A percentile compares a stretch with the other conserved stretches of the same genome.
Conservation (phyloP, 2,329 filamentous ascomycete genomes). For the Talaromyces rugulosus region DNA sequence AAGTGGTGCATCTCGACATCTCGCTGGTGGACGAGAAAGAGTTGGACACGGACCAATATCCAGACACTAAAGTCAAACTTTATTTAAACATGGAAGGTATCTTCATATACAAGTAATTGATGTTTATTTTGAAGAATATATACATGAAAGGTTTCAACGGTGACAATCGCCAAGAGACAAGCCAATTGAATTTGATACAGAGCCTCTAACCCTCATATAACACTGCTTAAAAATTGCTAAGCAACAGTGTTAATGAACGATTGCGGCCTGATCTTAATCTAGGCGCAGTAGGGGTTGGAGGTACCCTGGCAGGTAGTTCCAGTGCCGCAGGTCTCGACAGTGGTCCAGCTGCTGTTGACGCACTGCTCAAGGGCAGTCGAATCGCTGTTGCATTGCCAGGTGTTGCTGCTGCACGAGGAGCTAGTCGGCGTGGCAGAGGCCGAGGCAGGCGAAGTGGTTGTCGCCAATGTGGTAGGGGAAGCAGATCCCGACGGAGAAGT, state of each 20-base stretch:
- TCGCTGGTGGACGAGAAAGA: neutral
- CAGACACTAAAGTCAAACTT: too few relatives aligned
- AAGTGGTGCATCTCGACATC: neutral
- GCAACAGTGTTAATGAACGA: neutral
- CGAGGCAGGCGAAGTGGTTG: neutral
- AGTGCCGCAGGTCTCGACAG: neutral
- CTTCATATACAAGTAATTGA: too few relatives aligned
- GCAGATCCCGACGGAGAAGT: neutral
- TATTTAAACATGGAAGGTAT: too few relatives aligned
- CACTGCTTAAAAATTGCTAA: neutral
- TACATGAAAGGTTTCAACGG: neutral
- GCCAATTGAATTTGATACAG: neutral
- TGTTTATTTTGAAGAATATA: neutral
- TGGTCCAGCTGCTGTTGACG: conserved; percentile 3
- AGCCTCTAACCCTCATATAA: neutral
- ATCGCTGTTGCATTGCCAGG: conserved; percentile 7
- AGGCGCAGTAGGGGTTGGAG: conserved; percentile 8
- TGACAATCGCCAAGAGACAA: neutral
- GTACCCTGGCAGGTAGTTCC: conserved; percentile 7
- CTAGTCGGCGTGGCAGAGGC: conserved; percentile 2
- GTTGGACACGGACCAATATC: too few relatives aligned
- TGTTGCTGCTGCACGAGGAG: neutral
- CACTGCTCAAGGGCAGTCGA: conserved; percentile 2
- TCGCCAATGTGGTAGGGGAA: neutral
- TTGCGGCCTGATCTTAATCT: neutral